Conservation (phyloP, 768 basidiomycete genomes). For the Sporobolomyces pararoseus region DNA sequence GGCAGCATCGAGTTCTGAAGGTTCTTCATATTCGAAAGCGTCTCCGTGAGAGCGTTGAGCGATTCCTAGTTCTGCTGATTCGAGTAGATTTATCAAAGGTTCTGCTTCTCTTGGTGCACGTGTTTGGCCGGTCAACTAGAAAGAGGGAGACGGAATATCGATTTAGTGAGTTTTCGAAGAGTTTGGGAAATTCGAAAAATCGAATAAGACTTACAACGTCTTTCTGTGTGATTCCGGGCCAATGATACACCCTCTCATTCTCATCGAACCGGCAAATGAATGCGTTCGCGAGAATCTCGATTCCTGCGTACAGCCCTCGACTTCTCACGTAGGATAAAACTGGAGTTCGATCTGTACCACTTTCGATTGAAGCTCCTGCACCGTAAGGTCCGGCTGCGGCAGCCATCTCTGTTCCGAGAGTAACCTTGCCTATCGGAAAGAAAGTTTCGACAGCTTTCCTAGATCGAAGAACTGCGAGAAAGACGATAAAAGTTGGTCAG, state of each 20-base stretch:
- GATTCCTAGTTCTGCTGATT: conserved; percentile 27
- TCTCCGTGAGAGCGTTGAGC: conserved; percentile 23
- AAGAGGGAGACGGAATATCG: background rate
- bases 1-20: conserved; percentile 23
- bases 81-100: conserved; percentile 18
- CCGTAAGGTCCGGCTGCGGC: conserved; percentile 45
- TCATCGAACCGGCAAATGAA: conserved; percentile 35
- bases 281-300: conserved; percentile 41
- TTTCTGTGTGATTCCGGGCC: conserved; percentile 17
- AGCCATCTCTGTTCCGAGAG: conserved; percentile 41
- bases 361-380: conserved; percentile 39
- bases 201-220: conserved; percentile 19
- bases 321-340: conserved; percentile 40
- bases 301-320: conserved; percentile 44
- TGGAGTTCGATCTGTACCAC: conserved; percentile 36
- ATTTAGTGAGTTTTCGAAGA: background rate
- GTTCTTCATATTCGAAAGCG: conserved; percentile 35
- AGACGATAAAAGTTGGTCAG: too few relatives aligned
- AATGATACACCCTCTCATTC: conserved; percentile 33
- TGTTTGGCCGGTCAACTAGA: conserved; percentile 24
- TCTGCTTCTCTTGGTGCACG: conserved; percentile 28
- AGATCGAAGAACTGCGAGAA: conserved; percentile 37
- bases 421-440: conserved; percentile 41
- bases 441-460: conserved; percentile 45
- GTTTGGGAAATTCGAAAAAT: background rate